Base-by-base conservation (phyloP, 345 rosid genomes). In the Noccaea bulbosa region DNA sequence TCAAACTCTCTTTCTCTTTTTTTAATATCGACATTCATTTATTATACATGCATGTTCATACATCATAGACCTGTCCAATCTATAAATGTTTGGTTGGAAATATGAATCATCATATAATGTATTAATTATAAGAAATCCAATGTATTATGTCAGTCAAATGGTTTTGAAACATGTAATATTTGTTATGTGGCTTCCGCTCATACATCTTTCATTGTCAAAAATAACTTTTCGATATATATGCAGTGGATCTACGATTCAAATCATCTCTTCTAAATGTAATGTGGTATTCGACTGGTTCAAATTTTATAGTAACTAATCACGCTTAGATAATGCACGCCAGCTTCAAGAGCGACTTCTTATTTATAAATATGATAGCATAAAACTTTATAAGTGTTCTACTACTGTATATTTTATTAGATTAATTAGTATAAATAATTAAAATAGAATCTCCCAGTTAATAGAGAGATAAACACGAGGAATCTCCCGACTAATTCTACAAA, bases 1-100 rank as follows among this genome's bases (percentile, higher is more conserved):
- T 62, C 57, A 37, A 17, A 34, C 54, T 17, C 20, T 15, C 43
- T 62, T 62, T 62, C 79, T 69, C 74, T 69, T 62, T 75, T 74
- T 62, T 63, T n/a, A n/a, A 49, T 68, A 62, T 69, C 74, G 65
- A 75, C 74, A 74, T 74, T 60, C 78, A 74, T 74, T 74, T 74
- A 74, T 62, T 75, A 69, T 16, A 17, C 1, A 59, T n/a, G n/a
- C 47, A 46, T 54, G 70, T 54, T 68, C 52, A 53, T 46, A 53
- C 74, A 69, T 54, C 78, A 74, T 67, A 67, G 78, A 67, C 73
- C 73, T 60, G 78, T 67, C 73, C 57, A 61, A 60, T 67, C 73
- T 17, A 41, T 30, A 35, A 48, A n/a, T 62, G 50, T 37, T 64
- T 46, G 70, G 63, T 57, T 53, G 41, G 49, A 60, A 22, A 43